phyloP scores from a whole-genome alignment of 2,329 filamentous ascomycete genomes.

The Aspergillus proliferans region DNA sequence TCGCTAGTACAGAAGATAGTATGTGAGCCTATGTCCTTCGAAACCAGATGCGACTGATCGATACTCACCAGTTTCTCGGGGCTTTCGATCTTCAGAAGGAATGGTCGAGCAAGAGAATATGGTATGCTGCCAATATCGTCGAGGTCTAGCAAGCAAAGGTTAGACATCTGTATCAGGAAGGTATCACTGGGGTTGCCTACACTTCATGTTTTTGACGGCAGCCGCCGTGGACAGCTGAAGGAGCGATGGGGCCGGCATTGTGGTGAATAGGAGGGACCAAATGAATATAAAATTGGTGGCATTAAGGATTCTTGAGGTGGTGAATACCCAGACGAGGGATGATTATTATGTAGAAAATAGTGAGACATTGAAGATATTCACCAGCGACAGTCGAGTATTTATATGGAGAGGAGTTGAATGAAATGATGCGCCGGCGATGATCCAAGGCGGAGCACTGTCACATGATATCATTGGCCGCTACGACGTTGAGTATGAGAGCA shows the following conservation, averaged over 20 bases:
- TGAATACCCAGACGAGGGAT: neutral
- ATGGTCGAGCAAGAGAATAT: slow-evolving; percentile 58
- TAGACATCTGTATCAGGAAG: neutral
- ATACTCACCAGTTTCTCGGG: slow-evolving; percentile 62
- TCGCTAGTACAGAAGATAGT: slow-evolving; percentile 26
- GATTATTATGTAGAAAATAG: neutral
- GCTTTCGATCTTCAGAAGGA: slow-evolving; percentile 66
- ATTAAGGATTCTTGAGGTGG: slow-evolving; percentile 4
- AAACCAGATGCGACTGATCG: neutral
- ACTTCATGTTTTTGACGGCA: slow-evolving; percentile 33
- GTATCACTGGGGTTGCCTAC: slow-evolving; percentile 16
- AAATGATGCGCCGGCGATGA: slow-evolving; percentile 5
- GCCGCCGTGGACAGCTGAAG: slow-evolving; percentile 29
- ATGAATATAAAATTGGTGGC: slow-evolving; percentile 14
- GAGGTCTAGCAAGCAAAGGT: slow-evolving; percentile 42
- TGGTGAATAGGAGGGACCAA: slow-evolving; percentile 9
- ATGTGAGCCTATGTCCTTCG: slow-evolving; percentile 2
- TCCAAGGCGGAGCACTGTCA: slow-evolving; percentile 9
- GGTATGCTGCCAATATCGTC: slow-evolving; percentile 66
- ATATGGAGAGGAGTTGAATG: neutral
- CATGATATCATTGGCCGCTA: slow-evolving; percentile 18
- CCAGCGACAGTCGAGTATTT: neutral
- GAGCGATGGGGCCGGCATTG: slow-evolving; percentile 31
- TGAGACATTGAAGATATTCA: neutral
- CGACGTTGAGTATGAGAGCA: neutral